Conservation (phyloP, 768 basidiomycete genomes). For the Udeniomyces megalosporus region DNA sequence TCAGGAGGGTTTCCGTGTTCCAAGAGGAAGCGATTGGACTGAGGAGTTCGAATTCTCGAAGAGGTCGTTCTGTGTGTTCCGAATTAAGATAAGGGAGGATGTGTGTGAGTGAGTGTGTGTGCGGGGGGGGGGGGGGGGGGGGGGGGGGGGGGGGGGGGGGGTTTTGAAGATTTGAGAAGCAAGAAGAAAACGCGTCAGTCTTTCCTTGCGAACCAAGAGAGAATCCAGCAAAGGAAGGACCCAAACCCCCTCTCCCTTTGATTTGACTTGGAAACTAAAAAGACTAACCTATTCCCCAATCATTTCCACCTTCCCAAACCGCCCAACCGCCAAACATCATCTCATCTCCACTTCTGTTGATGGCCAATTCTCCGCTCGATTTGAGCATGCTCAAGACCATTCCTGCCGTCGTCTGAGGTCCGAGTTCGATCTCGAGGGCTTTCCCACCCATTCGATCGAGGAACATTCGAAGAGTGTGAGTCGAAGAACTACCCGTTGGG, state of each 20-base stretch:
- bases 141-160: neutral
- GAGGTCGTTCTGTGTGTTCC: constrained; percentile 65
- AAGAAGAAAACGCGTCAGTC: neutral
- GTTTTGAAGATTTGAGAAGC: neutral
- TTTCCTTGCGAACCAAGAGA: neutral
- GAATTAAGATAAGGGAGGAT: constrained; percentile 16
- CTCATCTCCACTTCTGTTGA: constrained; percentile 29
- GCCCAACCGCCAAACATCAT: constrained; percentile 46
- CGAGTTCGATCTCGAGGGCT: constrained; percentile 1
- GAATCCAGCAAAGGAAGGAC: neutral
- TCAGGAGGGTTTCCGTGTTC: constrained; percentile 67
- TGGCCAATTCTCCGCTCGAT: neutral
- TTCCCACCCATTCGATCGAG: neutral
- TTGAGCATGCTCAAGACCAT: neutral
- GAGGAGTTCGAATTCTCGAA: constrained; percentile 73
- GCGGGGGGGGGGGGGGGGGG: neutral
- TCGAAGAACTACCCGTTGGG: neutral
- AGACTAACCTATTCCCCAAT: constrained; percentile 73
- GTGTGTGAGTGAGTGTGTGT: neutral
- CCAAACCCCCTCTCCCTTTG: too few species aligned
- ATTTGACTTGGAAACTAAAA: neutral
- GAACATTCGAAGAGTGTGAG: neutral
- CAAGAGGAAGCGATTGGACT: constrained; percentile 66
- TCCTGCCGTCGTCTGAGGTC: neutral
- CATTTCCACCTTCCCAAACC: constrained; percentile 74